Conservation (phyloP, 257 asterid genomes). For the Misopates orontium region DNA sequence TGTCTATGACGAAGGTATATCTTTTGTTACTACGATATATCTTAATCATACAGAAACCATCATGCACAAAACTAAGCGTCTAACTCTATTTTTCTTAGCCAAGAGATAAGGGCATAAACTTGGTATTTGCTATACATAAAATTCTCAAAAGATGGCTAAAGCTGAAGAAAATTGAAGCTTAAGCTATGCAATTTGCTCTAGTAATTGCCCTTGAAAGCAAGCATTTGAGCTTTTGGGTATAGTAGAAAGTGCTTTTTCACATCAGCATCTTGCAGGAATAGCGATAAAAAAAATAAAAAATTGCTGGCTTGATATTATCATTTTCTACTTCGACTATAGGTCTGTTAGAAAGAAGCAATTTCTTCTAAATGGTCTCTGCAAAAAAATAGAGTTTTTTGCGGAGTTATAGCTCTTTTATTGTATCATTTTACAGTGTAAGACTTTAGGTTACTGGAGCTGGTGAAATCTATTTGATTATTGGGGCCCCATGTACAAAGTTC, state of each 20-base stretch:
- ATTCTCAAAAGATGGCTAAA: neutral
- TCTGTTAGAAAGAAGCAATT: conserved; percentile 2
- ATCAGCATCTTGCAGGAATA: no score
- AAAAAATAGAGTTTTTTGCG: neutral
- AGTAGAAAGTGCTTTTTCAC: neutral
- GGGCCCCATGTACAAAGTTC: neutral
- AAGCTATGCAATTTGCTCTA: neutral
- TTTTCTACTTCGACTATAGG: neutral
- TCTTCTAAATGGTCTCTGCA: neutral
- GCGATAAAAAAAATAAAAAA: neutral
- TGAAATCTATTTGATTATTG: conserved; percentile 14
- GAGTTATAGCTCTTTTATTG: conserved; percentile 8
- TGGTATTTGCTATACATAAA: neutral
- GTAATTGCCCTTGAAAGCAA: neutral
- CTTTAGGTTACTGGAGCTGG: neutral
- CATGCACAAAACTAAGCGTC: no score
- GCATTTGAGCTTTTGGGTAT: no score
- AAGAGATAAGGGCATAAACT: neutral
- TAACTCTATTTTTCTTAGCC: neutral
- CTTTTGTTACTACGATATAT: neutral
- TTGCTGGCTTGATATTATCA: neutral
- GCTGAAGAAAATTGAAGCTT: conserved; percentile 18
- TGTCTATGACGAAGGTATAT: conserved; percentile 57
- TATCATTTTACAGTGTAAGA: neutral
- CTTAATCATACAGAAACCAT: no score